Evolutionary conservation across 2,329 filamentous ascomycete genomes (phyloP).

Genomic region (Penicillium sp.): DNA sequence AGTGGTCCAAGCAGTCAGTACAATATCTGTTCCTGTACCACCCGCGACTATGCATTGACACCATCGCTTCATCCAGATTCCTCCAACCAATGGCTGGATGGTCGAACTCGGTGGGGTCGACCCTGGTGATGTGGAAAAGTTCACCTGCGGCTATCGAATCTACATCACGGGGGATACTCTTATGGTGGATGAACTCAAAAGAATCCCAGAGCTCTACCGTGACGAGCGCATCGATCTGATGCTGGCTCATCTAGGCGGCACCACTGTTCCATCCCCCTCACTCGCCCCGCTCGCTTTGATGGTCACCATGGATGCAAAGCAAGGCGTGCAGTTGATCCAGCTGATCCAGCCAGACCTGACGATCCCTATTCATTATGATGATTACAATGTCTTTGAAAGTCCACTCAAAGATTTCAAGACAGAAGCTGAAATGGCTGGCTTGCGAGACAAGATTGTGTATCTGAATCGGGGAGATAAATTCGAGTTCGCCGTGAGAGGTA

Average conservation of each 20-base stretch:
- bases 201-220: conserved; percentile 53
- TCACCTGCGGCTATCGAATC: conserved; percentile 51
- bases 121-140: conserved; percentile 16
- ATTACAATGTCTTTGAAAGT: conserved; percentile 58
- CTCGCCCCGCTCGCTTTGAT: conserved; percentile 60
- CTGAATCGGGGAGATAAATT: conserved; percentile 1
- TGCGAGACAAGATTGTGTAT: conserved; percentile 18
- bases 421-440: conserved; percentile 48
- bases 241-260: conserved; percentile 61
- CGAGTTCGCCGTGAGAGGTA: neutral
- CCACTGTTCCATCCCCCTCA: conserved; percentile 56
- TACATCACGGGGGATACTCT: conserved; percentile 66
- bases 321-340: conserved; percentile 56
- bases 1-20: conserved; percentile 36
- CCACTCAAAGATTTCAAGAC: conserved; percentile 56
- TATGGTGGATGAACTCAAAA: conserved; percentile 55
- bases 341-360: conserved; percentile 57
- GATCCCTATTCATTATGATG: conserved; percentile 60
- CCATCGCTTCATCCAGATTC: conserved; percentile 37
- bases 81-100: conserved; percentile 63
- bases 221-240: conserved; percentile 57
- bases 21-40: neutral
- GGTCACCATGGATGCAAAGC: conserved; percentile 63
- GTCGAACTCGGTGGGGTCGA: conserved; percentile 51
- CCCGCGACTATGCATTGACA: neutral